These are phyloP conservation scores for Alternaria sp. DNA, from an alignment of 2,329 filamentous ascomycete species.

Conservation along the genomic window DNA sequence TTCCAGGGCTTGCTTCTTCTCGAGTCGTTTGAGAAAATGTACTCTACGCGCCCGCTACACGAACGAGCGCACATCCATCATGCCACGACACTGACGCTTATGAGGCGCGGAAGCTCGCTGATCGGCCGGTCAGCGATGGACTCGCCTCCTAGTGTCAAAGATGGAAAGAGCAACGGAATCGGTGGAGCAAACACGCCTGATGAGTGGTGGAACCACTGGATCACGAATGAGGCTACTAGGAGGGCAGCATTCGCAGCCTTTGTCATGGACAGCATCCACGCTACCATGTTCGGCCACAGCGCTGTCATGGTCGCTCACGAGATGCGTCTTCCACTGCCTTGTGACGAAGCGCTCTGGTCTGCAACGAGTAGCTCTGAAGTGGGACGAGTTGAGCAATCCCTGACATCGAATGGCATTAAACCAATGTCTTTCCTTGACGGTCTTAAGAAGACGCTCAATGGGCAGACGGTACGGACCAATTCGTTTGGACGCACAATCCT, in stretches of 20 bases:
- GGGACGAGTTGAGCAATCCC: slow-evolving; percentile 78
- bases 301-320: slow-evolving; percentile 97
- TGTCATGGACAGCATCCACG: slow-evolving; percentile 92
- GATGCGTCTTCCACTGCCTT: slow-evolving; percentile 87
- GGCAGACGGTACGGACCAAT: slow-evolving; percentile 86
- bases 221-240: slow-evolving; percentile 88
- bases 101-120: slow-evolving; percentile 90
- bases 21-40: slow-evolving; percentile 98
- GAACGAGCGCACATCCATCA: slow-evolving; percentile 97
- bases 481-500: slow-evolving; percentile 91
- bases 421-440: slow-evolving; percentile 88
- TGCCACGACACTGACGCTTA: slow-evolving; percentile 90
- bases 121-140: slow-evolving; percentile 86
- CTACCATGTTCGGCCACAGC: slow-evolving; percentile 97
- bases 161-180: slow-evolving; percentile 59
- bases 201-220: slow-evolving; percentile 96
- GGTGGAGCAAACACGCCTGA: slow-evolving; percentile 73
- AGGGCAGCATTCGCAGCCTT: slow-evolving; percentile 93
- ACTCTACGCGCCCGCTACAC: slow-evolving; percentile 87
- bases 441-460: slow-evolving; percentile 85
- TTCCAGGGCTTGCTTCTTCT: slow-evolving; percentile 90
- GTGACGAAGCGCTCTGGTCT: slow-evolving; percentile 91
- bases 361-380: slow-evolving; percentile 89
- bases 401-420: slow-evolving; percentile 82
- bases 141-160: slow-evolving; percentile 77